A percentile compares a stretch with the other conserved stretches of the same genome.
Conservation (phyloP, 192 early-diverging fungal genomes). For the Coemansia sp. region DNA sequence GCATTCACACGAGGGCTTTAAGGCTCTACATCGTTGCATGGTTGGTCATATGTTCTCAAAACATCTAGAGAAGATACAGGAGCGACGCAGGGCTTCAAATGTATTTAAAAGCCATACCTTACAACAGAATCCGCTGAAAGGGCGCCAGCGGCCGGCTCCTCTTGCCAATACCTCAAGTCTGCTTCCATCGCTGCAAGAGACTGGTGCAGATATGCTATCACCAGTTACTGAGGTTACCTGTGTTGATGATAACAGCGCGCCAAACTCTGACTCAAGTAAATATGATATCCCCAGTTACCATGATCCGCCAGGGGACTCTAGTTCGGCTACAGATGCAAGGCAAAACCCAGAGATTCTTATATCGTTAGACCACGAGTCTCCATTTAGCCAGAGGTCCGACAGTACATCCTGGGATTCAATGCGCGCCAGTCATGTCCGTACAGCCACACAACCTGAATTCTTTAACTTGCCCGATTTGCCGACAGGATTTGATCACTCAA, state of each 20-base stretch:
- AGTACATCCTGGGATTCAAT: conserved; percentile 12
- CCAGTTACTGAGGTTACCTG: conserved; percentile 33
- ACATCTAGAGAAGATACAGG: conserved; percentile 48
- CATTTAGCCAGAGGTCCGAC: conserved; percentile 1
- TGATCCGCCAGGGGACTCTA: neutral
- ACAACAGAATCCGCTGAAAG: neutral
- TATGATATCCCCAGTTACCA: neutral
- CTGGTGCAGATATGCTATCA: conserved; percentile 30
- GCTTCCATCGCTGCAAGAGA: conserved; percentile 6
- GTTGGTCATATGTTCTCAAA: conserved; percentile 50
- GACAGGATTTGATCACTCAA: conserved; percentile 7
- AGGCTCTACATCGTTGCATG: conserved; percentile 47
- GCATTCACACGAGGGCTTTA: conserved; percentile 49
- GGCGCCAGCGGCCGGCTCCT: conserved; percentile 3
- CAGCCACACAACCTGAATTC: neutral
- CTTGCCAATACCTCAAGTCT: neutral
- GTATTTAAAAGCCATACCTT: conserved; percentile 18
- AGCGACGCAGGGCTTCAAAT: conserved; percentile 48
- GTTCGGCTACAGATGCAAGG: no score
- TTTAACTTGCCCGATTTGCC: neutral
- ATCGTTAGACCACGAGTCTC: no score
- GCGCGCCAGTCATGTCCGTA: neutral
- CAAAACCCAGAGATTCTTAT: no score
- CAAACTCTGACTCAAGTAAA: conserved; percentile 1
- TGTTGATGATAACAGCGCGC: conserved; percentile 16